Conservation (phyloP, 1,284 basidiomycete species). For the Sporisorium graminicola region DNA sequence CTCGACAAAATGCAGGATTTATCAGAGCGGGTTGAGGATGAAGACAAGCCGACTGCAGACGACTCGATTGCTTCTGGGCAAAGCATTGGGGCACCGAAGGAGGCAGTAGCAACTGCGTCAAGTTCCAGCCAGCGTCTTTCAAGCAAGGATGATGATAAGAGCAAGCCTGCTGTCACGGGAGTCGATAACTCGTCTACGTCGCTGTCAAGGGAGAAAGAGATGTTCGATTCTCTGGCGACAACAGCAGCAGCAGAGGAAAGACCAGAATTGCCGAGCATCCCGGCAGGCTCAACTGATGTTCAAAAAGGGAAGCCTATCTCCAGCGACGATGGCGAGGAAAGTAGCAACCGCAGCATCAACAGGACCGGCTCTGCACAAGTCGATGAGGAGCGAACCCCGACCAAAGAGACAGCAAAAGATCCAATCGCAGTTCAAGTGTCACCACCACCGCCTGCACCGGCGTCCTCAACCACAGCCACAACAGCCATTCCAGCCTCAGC, state of each 20-base stretch:
- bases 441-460: not conserved
- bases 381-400: slow-evolving; percentile 14
- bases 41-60: not conserved
- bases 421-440: slow-evolving; percentile 10
- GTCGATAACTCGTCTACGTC: not conserved
- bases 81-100: not conserved
- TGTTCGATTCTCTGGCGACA: not conserved
- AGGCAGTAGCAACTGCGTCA: not conserved
- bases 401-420: slow-evolving; percentile 16
- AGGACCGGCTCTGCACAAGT: not conserved
- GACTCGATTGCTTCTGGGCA: not conserved
- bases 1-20: not conserved
- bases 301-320: slow-evolving; percentile 4
- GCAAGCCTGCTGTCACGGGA: not conserved
- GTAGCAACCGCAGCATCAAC: not conserved
- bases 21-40: not conserved
- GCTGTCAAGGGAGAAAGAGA: not conserved
- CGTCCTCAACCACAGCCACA: no score
- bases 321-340: not conserved
- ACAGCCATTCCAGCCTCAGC: not conserved
- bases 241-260: not conserved
- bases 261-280: not conserved
- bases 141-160: not conserved
- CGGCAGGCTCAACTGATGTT: not conserved
- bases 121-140: not conserved